A percentile compares a stretch with the other conserved stretches of the same genome.
phyloP scores from a whole-genome alignment of 2,329 filamentous ascomycete genomes.

The Calcarisporium arbuscula region DNA sequence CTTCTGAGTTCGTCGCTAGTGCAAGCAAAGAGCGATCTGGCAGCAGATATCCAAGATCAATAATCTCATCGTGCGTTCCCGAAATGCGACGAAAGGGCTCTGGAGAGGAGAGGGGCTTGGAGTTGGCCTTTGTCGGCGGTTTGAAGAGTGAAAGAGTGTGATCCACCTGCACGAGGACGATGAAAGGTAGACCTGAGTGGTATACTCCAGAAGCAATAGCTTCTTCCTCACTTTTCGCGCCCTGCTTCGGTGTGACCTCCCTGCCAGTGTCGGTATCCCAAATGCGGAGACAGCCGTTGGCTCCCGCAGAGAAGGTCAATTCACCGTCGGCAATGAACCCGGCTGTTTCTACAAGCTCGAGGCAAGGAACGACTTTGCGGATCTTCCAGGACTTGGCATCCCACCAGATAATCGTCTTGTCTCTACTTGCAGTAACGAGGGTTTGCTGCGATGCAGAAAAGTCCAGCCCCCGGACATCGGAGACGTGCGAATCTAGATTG shows the following conservation, averaged over 20 bases:
- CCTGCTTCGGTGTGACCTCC: conserved; percentile 73
- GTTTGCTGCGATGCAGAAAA: conserved; percentile 70
- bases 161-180: conserved; percentile 81
- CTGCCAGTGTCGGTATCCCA: conserved; percentile 74
- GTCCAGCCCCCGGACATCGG: conserved; percentile 82
- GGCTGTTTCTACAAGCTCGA: conserved; percentile 79
- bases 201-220: conserved; percentile 68
- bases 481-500: conserved; percentile 85
- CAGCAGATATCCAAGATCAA: conserved; percentile 83
- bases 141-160: conserved; percentile 76
- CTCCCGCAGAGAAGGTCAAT: conserved; percentile 77
- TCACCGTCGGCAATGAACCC: conserved; percentile 69
- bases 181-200: conserved; percentile 56
- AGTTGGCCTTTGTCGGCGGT: conserved; percentile 32
- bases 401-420: conserved; percentile 94
- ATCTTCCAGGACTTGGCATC: conserved; percentile 79
- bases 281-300: conserved; percentile 73
- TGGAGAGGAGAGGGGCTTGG: conserved; percentile 29
- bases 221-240: conserved; percentile 52
- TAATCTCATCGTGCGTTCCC: conserved; percentile 95
- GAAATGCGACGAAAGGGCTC: conserved; percentile 72
- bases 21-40: conserved; percentile 76
- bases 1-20: conserved; percentile 90
- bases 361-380: conserved; percentile 70
- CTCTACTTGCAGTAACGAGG: conserved; percentile 78